Evolutionary conservation across 2,329 filamentous ascomycete genomes (phyloP), one percentile per base, ranked within the genome.

Genomic region (Colletotrichum orchidophilum): DNA sequence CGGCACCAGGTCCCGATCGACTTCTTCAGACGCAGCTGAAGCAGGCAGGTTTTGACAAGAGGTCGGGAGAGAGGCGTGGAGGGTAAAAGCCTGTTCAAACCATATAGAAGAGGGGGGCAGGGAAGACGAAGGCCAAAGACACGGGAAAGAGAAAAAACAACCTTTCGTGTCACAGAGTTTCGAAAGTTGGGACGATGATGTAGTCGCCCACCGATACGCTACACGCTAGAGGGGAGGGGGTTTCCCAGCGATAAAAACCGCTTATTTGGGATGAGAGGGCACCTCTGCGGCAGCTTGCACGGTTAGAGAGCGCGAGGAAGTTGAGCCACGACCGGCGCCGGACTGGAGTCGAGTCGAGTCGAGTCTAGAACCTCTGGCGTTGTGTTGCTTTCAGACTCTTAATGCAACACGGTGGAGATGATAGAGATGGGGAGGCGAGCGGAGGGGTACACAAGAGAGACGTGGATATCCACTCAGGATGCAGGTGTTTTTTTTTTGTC

Each of bases 141-240:
- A 24, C n/a, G 11, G 7, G 21, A 5, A 26, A 53, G 21, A 27
- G 50, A n/a, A n/a, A 46, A 42, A 70, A 42, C 27, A 55, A 50
- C 62, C 53, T 35, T 66, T 60, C 49, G 67, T 61, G 67, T 60
- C 29, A 35, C 39, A 62, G 63, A 57, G 63, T 70, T 70, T 66
- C 67, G 39, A 66, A 57, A 70, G 49, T 57, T 66, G 63, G 29
- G 67, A 70, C 39, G 67, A 66, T 61, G 63, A 66, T 50, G 58
- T 66, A 33, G 42, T 33, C 26, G 39, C 59, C n/a, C 33, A 50
- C 26, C 35, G 55, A 53, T 53, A 49, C 42, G 66, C 62, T 55
- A 70, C 46, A 55, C 62, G 54, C 62, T 39, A 66, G 35, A 13
- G 21, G 55, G 21, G 26, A n/a, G 15, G n/a, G n/a, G n/a, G n/a